Percentiles rank a stretch among this genome's conserved stretches.
Conservation (phyloP, 1,139 yeast genomes). For the Scheffersomyces segobiensis region DNA sequence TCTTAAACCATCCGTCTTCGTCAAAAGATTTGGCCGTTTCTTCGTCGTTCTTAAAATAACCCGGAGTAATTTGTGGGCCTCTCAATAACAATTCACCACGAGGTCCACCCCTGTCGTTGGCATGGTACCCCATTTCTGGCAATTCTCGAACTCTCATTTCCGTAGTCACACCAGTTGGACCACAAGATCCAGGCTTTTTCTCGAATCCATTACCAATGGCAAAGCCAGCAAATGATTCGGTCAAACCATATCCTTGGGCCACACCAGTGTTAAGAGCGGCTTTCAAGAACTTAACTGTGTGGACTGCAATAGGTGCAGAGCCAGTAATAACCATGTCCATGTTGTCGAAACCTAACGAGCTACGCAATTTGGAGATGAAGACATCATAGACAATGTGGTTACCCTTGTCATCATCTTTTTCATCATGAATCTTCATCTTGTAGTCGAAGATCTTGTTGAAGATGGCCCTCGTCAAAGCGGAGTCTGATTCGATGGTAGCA, state of each 20-base stretch:
- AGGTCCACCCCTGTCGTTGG: conserved; percentile 32
- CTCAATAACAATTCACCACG: conserved; percentile 28
- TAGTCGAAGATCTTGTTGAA: conserved; percentile 14
- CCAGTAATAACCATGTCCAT: conserved; percentile 52
- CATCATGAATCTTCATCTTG: conserved; percentile 19
- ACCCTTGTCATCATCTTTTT: conserved; percentile 23
- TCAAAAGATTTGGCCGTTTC: conserved; percentile 23
- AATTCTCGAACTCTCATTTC: conserved; percentile 66
- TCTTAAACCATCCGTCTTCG: conserved; percentile 27
- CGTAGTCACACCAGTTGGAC: conserved; percentile 51
- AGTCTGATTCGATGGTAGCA: conserved; percentile 31
- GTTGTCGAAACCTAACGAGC: conserved; percentile 58
- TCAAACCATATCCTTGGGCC: conserved; percentile 75
- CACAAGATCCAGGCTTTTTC: conserved; percentile 62
- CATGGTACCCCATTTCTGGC: conserved; percentile 65
- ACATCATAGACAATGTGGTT: conserved; percentile 47
- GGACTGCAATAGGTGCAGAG: conserved; percentile 71
- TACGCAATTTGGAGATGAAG: conserved; percentile 53
- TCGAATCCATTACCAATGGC: conserved; percentile 43
- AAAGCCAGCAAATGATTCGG: conserved; percentile 73
- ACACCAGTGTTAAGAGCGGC: conserved; percentile 61
- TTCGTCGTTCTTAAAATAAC: conserved; percentile 25
- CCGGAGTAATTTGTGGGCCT: conserved; percentile 24
- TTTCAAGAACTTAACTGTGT: conserved; percentile 60
- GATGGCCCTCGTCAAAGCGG: conserved; percentile 10